Evolutionary conservation across 2,329 filamentous ascomycete genomes (phyloP).

Genomic region (Aspergillus cejpii): DNA sequence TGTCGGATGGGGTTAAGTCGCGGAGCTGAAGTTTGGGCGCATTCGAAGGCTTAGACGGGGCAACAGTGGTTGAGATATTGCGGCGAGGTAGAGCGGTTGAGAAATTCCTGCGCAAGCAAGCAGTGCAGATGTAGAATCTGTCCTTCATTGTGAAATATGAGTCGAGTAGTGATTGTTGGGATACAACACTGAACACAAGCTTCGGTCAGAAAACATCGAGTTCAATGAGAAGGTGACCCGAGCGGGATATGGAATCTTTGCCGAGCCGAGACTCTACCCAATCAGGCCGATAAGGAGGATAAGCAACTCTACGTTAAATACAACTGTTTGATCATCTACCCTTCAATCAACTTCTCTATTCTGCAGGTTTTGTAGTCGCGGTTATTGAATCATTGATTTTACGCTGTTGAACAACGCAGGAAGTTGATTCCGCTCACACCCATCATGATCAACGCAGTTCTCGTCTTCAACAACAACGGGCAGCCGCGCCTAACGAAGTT

Average conservation of each 20-base stretch:
- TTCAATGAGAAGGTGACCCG: conserved; percentile 13
- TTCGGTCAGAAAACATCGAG: background rate
- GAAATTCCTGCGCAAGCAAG: conserved; percentile 5
- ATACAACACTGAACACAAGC: background rate
- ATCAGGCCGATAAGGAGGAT: conserved; percentile 14
- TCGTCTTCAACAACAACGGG: conserved; percentile 98
- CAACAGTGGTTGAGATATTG: conserved; percentile 11
- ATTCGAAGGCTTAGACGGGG: conserved; percentile 9
- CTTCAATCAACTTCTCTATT: background rate
- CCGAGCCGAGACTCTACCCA: conserved; percentile 9
- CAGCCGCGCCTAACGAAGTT: conserved; percentile 97
- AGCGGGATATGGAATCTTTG: conserved; percentile 6
- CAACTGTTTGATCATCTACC: background rate
- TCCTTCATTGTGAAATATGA: conserved; percentile 4
- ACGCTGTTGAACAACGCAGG: background rate
- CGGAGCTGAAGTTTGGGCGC: conserved; percentile 26
- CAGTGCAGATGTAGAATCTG: conserved; percentile 6
- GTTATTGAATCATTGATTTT: background rate
- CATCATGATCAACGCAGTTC: conserved; percentile 92
- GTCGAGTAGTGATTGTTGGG: background rate
- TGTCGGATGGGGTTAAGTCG: conserved; percentile 28
- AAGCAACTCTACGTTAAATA: background rate
- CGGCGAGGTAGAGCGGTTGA: conserved; percentile 2
- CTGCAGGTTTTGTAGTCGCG: background rate
- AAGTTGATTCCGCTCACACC: background rate